Evolutionary conservation across 331 rosid genomes (phyloP).

Genomic region (Malus hybrid): DNA sequence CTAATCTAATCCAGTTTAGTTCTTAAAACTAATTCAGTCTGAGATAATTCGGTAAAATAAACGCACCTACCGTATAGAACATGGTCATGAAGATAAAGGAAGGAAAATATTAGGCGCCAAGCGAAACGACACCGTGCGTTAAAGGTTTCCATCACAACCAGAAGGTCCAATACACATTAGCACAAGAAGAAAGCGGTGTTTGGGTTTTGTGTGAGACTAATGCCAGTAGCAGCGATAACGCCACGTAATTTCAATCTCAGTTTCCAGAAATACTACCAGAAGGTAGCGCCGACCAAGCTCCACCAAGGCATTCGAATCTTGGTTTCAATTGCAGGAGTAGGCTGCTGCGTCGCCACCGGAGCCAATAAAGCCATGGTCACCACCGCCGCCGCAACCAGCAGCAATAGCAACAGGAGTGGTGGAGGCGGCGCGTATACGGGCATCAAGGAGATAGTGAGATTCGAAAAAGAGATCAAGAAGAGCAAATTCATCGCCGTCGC

Average conservation of each 20-base stretch:
- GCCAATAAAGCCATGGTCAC: conserved; percentile 26
- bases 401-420: conserved; percentile 9
- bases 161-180: conserved; percentile 5
- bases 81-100: no score
- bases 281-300: neutral
- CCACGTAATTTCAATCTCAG: conserved; percentile 2
- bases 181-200: no score
- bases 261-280: conserved; percentile 5
- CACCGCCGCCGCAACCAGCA: conserved; percentile 15
- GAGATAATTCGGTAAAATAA: no score
- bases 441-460: conserved; percentile 46
- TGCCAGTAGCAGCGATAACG: conserved; percentile 25
- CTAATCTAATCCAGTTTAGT: fast-evolving
- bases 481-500: conserved; percentile 92
- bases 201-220: no score
- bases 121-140: neutral
- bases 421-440: conserved; percentile 56
- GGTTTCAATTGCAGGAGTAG: neutral
- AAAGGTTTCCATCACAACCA: neutral
- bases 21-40: no score
- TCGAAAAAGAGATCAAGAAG: conserved; percentile 69
- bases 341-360: no score
- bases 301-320: conserved; percentile 20
- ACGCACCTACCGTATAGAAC: fast-evolving
- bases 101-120: no score